Evolutionary conservation across 805 yeast genomes (phyloP), one percentile per base, ranked within the genome.

Genomic region (Starmerella floricola): DNA sequence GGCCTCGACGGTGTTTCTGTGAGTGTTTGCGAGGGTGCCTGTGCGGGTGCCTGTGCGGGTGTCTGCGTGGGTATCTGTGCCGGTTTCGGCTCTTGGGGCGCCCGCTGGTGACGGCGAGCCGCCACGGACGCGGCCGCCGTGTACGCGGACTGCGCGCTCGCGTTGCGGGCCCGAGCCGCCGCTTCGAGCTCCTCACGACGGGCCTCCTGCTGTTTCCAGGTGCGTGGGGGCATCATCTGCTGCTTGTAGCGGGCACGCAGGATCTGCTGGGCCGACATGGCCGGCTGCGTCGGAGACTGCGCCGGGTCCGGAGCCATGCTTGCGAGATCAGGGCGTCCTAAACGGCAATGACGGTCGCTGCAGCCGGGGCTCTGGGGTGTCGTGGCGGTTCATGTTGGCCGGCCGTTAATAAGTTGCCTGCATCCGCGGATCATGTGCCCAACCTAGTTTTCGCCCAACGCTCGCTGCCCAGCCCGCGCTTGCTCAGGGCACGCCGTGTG

Each of bases 191-290:
- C 32, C 36, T 40, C 39, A 26, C 36, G 36, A 23, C 42, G 43
- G 29, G 39, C 44, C 35, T 39, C 33, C 36, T 40, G 33, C 41
- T 47, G 51, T 18, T 21, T 34, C 45, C 41, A 36, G 16, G 46
- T 47, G 8, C 46, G 42, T 16, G 51, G 46, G 10, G 46, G 46
- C 24, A 45, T 21, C 40, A 32, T 31, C 33, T 42, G 46, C 36
- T 42, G 37, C 29, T 43, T 42, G 39, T 42, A 47, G 24, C 48
- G 49, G 15, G 47, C 49, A 17, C 51, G 44, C 43, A 45, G 27
- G 31, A 47, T 47, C 40, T 42, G 49, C 34, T 47, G 51, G 15
- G 51, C 38, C 20, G 47, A 44, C 34, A 33, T 18, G 13, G 28
- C 11, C 8, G 15, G 27, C 27, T 6, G 34, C 31, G n/a, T n/a